Base-by-base conservation (phyloP, 805 yeast species). In the Lachancea quebecensis region DNA sequence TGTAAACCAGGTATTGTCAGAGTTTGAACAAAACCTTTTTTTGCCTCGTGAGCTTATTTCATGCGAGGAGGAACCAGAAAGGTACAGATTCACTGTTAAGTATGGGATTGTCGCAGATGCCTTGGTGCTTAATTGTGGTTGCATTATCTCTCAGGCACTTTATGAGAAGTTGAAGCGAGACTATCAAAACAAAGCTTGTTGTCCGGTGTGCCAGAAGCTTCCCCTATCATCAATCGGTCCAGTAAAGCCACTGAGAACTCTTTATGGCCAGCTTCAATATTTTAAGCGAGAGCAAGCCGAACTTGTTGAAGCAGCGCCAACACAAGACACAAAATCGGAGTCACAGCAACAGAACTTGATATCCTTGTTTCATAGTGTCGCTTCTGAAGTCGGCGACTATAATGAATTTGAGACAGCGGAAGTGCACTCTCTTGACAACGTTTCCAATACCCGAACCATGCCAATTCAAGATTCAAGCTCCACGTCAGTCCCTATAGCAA, bases 181-280 rank as follows among this genome's bases (percentile, higher is more conserved):
- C 4, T 44, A 48, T 28, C 41, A 45, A 4, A 40, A 40, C 11
- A 35, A 46, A 2, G n/a, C 38, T 1, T 42, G 44, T 5, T 72
- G 77, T 44, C 75, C 75, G 2, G 43, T 60, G 0, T 72, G 77
- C 48, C 52, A 50, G 3, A 39, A 44, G 8, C 43, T 42, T 6
- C 49, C 59, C 5, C 57, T 52, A 1, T 12, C 45, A 1, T 15
- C 63, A 10, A 42, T 70, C 12, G 62, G 60, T 1, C 60, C 72
- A 10, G 66, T 71, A 14, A 56, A 54, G 14, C 68, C 65, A 11
- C 48, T 71, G 33, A 48, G 70, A 31, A 56, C 59, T 6, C 45
- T 71, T 10, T 54, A 53, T 44, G 49, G 49, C 28, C 60, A 57
- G 35, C 32, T 60, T 21, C 47, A 52, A 12, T 52, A 50, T 39